Evolutionary conservation across 495 filamentous ascomycete genomes (phyloP).

Genomic region (Lasiosphaeria hispida): DNA sequence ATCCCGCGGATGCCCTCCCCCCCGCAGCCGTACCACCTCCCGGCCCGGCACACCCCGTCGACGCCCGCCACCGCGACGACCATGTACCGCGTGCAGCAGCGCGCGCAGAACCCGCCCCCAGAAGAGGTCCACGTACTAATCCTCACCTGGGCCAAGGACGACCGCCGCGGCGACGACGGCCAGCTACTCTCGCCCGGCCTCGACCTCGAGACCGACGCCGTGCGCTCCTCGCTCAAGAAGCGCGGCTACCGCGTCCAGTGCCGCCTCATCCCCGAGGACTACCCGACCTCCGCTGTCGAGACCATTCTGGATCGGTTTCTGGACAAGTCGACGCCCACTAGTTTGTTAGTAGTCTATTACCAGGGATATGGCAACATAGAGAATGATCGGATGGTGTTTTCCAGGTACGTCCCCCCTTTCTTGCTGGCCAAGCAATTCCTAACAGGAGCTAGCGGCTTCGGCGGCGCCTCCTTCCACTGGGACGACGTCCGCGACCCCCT

Average conservation of each 20-base stretch:
- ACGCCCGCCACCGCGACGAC: constrained; percentile 6
- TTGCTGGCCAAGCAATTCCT: background rate
- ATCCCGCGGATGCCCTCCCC: background rate
- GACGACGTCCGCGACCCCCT: constrained; percentile 31
- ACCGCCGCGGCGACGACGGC: constrained; percentile 17
- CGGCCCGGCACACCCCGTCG: background rate
- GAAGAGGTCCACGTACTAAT: constrained; percentile 25
- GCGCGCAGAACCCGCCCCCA: constrained; percentile 12
- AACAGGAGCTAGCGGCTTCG: background rate
- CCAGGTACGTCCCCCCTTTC: constrained; percentile 12
- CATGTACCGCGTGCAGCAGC: background rate
- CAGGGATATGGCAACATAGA: constrained; percentile 22
- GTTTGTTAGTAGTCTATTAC: constrained; percentile 27
- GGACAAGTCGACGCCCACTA: constrained; percentile 2
- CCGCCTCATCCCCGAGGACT: constrained; percentile 23
- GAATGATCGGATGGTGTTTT: constrained; percentile 25
- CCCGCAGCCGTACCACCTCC: background rate
- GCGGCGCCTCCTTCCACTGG: constrained; percentile 24
- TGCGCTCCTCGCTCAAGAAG: constrained; percentile 23
- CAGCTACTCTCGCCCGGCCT: constrained; percentile 13
- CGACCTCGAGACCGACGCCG: constrained; percentile 14
- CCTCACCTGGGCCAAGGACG: constrained; percentile 24
- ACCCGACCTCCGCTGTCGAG: constrained; percentile 27
- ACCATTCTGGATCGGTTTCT: constrained; percentile 26
- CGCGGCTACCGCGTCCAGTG: constrained; percentile 30